Conservation (phyloP, 768 basidiomycete genomes). For the Dacryopinax primogenitus region DNA sequence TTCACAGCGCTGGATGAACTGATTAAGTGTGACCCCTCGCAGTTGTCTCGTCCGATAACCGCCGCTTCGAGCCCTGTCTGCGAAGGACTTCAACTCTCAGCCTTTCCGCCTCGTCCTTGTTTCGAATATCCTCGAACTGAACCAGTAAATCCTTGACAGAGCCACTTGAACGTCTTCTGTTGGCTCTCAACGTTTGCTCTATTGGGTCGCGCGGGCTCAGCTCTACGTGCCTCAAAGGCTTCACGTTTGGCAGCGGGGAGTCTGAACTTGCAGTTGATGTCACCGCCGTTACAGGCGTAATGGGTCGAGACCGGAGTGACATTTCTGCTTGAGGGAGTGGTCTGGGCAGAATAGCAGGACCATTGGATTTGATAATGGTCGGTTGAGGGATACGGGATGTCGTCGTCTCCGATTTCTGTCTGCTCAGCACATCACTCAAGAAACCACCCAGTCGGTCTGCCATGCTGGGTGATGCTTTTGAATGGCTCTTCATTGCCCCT, state of each 20-base stretch:
- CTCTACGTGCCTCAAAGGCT: not conserved
- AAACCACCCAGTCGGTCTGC: not conserved
- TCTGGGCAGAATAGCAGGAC: not conserved
- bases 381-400: not conserved
- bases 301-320: not conserved
- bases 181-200: not conserved
- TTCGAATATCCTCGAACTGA: not conserved
- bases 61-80: not conserved
- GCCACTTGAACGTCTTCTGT: not conserved
- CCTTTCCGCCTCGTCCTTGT: not conserved
- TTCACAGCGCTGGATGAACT: too few relatives aligned
- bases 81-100: not conserved
- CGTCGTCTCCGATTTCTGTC: not conserved
- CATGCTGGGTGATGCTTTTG: not conserved
- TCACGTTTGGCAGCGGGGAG: not conserved
- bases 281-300: not conserved
- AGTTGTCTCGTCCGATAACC: not conserved
- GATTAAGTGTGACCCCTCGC: too few relatives aligned
- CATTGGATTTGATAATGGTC: not conserved
- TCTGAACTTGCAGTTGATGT: not conserved
- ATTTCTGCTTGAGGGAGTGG: not conserved
- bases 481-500: not conserved
- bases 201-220: not conserved
- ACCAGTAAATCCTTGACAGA: not conserved
- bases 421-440: not conserved